Conservation (phyloP, 352 stramenopile species). For the Globisporangium uncinulatum region DNA sequence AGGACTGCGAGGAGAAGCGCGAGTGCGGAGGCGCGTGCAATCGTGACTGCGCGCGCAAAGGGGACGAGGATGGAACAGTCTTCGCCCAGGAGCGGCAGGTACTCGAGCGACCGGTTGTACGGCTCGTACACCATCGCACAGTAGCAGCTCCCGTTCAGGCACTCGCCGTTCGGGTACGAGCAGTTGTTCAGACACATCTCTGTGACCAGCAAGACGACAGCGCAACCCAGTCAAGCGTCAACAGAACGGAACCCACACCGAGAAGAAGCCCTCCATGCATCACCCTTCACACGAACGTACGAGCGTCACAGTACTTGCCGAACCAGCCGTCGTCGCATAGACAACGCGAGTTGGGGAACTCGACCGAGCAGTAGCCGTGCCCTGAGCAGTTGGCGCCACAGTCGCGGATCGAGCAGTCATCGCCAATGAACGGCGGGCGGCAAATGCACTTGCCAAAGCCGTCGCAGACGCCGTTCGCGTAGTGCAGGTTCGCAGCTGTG, state of each 20-base stretch:
- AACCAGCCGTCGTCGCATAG: slow-evolving; percentile 95
- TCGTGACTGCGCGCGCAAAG: slow-evolving; percentile 33
- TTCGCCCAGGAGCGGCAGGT: slow-evolving; percentile 73
- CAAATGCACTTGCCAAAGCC: slow-evolving; percentile 96
- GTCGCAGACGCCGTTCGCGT: slow-evolving; percentile 94
- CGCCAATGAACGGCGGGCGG: slow-evolving; percentile 89
- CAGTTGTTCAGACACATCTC: slow-evolving; percentile 97
- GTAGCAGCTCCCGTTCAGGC: slow-evolving; percentile 87
- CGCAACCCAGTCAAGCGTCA: background rate
- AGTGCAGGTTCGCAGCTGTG: slow-evolving; percentile 70
- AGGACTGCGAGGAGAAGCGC: background rate
- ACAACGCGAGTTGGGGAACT: slow-evolving; percentile 94
- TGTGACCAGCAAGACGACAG: slow-evolving; percentile 8
- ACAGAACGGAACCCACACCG: background rate
- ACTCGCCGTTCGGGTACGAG: slow-evolving; percentile 94
- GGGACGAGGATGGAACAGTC: slow-evolving; percentile 81
- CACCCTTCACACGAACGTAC: slow-evolving; percentile 31
- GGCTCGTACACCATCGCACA: slow-evolving; percentile 92
- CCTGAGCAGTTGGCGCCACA: slow-evolving; percentile 89
- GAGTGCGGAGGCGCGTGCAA: slow-evolving; percentile 1
- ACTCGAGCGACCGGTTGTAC: slow-evolving; percentile 91
- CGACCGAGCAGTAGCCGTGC: slow-evolving; percentile 94
- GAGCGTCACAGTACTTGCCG: slow-evolving; percentile 88
- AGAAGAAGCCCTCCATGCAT: background rate
- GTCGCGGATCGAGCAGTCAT: slow-evolving; percentile 91